Evolutionary conservation across 352 stramenopile genomes (phyloP), one percentile per base, ranked within the genome.

Genomic region (Phytophthora pseudosyringae): DNA sequence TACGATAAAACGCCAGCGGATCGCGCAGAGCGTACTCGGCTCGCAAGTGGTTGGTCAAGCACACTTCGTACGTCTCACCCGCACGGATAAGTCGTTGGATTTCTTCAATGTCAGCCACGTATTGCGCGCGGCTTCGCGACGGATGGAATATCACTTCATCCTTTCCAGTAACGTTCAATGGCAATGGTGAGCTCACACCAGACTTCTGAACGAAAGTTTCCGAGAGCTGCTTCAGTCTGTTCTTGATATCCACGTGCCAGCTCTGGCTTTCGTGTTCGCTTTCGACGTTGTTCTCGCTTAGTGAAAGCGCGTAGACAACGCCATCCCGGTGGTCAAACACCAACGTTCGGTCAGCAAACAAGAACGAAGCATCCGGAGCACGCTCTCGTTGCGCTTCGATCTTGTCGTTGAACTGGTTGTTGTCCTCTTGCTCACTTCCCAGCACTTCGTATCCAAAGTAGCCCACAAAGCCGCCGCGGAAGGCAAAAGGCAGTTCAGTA

Each of bases 41-140:
- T 43, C 90, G 78, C 13, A 99, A 76, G 63, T 98, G 88, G 78
- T 98, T 98, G 3, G 97, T 99, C 32, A 99, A 69, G 65, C 97
- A 99, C 25, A 98, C 80, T 76, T 99, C 95, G 71, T 99, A 99
- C 25, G 94, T 98, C 69, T 99, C 95, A 12, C 96, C 96, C 15
- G 83, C 81, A 49, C 88, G 78, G 58, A 98, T 98, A 45, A 97
- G 68, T 43, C 94, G 79, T 55, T 97, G 90, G 55, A 96, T 97
- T 31, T 87, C 69, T 5, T 71, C 67, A 59, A 98, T 97, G 63
- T 98, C 87, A 5, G 72, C 49, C 36, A 95, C 59, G 63, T 99
- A 98, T 69, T 89, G 81, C 28, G 68, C 73, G 12, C 83, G 85
- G 25, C 67, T 86, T 15, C 83, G 79, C 3, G 79, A 91, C 9